A percentile compares a stretch with the other conserved stretches of the same genome.
These are phyloP conservation scores for Diaporthe eres DNA, from an alignment of 2,329 filamentous ascomycete species.

Conservation along the genomic window DNA sequence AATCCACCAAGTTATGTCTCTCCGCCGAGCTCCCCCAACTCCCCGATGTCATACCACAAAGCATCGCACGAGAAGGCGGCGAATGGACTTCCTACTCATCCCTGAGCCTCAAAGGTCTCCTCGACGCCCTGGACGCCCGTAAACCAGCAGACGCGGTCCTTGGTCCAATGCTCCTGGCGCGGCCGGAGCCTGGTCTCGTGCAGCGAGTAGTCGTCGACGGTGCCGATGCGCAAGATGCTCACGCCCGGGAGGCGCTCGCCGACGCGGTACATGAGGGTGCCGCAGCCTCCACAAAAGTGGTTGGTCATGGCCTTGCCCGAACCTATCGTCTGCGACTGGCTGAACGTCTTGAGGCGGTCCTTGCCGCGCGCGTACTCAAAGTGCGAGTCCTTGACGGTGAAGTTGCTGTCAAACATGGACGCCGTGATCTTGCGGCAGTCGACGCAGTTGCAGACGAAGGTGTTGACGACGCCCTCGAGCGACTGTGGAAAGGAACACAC, in stretches of 20 bases:
- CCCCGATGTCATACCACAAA: too few relatives aligned
- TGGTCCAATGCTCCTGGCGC: constrained; percentile 56
- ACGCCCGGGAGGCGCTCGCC: constrained; percentile 54
- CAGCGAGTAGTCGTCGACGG: constrained; percentile 72
- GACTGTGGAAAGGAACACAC: not conserved
- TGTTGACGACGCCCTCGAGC: constrained; percentile 56
- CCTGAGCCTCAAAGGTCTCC: not conserved
- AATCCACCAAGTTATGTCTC: not conserved
- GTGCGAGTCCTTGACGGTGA: constrained; percentile 61
- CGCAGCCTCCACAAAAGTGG: not conserved
- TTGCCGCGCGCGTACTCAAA: constrained; percentile 64
- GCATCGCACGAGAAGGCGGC: too few relatives aligned
- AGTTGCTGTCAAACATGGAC: constrained; percentile 73
- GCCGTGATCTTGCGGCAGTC: constrained; percentile 75
- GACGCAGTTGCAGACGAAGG: constrained; percentile 71
- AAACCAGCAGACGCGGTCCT: not conserved
- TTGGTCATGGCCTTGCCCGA: not conserved
- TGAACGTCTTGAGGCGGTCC: not conserved
- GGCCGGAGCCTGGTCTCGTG: constrained; percentile 70
- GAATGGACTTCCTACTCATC: not conserved
- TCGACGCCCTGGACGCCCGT: not conserved
- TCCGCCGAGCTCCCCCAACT: too few relatives aligned
- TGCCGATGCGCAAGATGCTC: constrained; percentile 69
- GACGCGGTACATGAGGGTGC: not conserved
- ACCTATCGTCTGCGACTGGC: not conserved